Evolutionary conservation across 1,139 yeast genomes (phyloP).

Genomic region (Pichia inconspicua): DNA sequence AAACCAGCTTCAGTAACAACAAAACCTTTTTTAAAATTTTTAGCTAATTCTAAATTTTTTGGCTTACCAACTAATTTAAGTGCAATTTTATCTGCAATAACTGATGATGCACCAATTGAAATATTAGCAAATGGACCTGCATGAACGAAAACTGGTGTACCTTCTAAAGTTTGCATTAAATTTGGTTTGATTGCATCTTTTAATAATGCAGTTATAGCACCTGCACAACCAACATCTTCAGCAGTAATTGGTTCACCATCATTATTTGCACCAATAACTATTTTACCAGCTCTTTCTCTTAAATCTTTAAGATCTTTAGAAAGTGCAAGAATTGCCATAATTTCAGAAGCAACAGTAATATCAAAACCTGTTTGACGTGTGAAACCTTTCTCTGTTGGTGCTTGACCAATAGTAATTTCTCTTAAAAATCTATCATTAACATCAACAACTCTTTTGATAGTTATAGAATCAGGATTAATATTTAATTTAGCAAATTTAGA

Average conservation of each 20-base stretch:
- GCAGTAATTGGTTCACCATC: constrained; percentile 64
- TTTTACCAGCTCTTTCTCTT: constrained; percentile 60
- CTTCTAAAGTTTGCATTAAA: constrained; percentile 78
- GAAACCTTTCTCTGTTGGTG: constrained; percentile 69
- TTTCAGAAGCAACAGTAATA: constrained; percentile 74
- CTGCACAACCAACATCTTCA: constrained; percentile 75
- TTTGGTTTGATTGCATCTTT: constrained; percentile 81
- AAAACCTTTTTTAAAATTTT: constrained; percentile 41
- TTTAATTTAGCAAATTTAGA: constrained; percentile 55
- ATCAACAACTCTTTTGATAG: constrained; percentile 74
- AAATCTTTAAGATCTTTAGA: constrained; percentile 59
- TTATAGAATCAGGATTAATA: constrained; percentile 65
- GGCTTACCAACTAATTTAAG: constrained; percentile 50
- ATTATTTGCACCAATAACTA: constrained; percentile 61
- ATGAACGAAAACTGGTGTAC: constrained; percentile 77
- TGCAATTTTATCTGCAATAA: constrained; percentile 68
- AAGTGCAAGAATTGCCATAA: constrained; percentile 75
- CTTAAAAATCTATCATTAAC: constrained; percentile 73
- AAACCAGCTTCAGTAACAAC: constrained; percentile 84
- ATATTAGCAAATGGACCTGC: constrained; percentile 87
- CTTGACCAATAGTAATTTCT: constrained; percentile 68
- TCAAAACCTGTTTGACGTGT: constrained; percentile 73
- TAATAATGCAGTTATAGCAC: constrained; percentile 69
- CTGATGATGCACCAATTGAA: constrained; percentile 79
- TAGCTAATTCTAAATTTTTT: constrained; percentile 26